Base-by-base conservation (phyloP, 495 filamentous ascomycete species). In the Penicillium odoratum region DNA sequence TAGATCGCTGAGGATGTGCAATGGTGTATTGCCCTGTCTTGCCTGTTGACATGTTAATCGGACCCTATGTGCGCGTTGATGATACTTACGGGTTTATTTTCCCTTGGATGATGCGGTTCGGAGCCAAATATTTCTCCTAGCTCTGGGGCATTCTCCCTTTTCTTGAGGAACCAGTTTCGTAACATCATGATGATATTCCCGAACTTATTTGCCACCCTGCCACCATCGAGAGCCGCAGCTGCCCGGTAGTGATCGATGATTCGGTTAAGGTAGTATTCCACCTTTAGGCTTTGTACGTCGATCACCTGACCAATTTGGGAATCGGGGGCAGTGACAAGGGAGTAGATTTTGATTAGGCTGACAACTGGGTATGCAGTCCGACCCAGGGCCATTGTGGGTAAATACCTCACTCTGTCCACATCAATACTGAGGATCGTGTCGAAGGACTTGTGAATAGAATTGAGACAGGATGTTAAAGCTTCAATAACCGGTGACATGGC, bases 301-400 rank as follows among this genome's bases (percentile, higher is more conserved):
- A 97, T 87, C 21, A 96, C 81, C 64, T 85, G 88, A 4, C 88
- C 88, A 1, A 97, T 74, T 61, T 88, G 87, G 25, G 84, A 84
- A 45, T 84, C 78, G 0, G 89, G 80, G 10, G 83, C 79, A 11
- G 82, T 85, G 9, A 90, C 86, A 3, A 90, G 85, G 49, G 91
- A 89, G 70, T 91, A 91, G 58, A 97, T 83, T 64, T 95, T 97
- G 68, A 96, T 91, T 16, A 97, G 72, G 16, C 92, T 83, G n/a
- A 97, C 85, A 21, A 88, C 82, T 5, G 91, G 88, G 59, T 94
- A 96, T 30, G 89, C 83, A 40, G 90, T 84, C 13, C 92, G 87
- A 43, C 93, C 89, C 61, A 90, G 85, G 48, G 83, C 84, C 59
- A 90, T 83, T 3, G 94, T 87, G 8, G 93, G 92, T 11, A 97